Conservation (phyloP, 2,329 filamentous ascomycete species). For the Colletotrichum falcatum region DNA sequence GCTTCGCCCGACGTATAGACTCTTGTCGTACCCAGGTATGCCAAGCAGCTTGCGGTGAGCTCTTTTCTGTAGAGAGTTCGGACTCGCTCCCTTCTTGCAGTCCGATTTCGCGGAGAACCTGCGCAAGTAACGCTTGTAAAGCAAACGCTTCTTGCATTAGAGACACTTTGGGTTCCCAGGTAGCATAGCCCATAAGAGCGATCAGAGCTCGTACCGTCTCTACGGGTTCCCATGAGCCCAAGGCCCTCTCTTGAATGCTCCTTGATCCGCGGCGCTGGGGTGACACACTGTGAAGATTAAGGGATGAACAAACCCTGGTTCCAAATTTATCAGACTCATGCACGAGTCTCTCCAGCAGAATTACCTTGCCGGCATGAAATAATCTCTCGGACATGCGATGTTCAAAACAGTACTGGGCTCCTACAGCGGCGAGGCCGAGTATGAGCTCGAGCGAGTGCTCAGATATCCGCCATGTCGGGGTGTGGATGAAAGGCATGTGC, state of each 20-base stretch:
- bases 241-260: constrained; percentile 23
- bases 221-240: constrained; percentile 47
- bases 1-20: constrained; percentile 50
- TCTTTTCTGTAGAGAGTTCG: constrained; percentile 13
- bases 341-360: constrained; percentile 48
- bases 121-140: constrained; percentile 50
- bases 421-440: constrained; percentile 49
- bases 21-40: constrained; percentile 49
- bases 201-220: constrained; percentile 51
- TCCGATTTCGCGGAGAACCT: constrained; percentile 51
- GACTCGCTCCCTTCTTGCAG: constrained; percentile 47
- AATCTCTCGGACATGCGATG: constrained; percentile 50
- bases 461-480: constrained; percentile 49
- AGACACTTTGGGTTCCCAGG: constrained; percentile 51
- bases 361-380: constrained; percentile 49
- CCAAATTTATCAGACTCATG: constrained; percentile 45
- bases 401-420: constrained; percentile 55
- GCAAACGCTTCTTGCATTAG: constrained; percentile 52
- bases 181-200: constrained; percentile 53
- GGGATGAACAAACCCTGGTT: constrained; percentile 44
- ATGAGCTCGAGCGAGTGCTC: constrained; percentile 50
- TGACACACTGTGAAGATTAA: constrained; percentile 40
- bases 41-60: constrained; percentile 44
- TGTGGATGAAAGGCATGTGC: constrained; percentile 54
- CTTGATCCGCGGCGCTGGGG: constrained; percentile 34